Base-by-base conservation (phyloP, 1,284 basidiomycete genomes). In the Microbotryum intermedium region DNA sequence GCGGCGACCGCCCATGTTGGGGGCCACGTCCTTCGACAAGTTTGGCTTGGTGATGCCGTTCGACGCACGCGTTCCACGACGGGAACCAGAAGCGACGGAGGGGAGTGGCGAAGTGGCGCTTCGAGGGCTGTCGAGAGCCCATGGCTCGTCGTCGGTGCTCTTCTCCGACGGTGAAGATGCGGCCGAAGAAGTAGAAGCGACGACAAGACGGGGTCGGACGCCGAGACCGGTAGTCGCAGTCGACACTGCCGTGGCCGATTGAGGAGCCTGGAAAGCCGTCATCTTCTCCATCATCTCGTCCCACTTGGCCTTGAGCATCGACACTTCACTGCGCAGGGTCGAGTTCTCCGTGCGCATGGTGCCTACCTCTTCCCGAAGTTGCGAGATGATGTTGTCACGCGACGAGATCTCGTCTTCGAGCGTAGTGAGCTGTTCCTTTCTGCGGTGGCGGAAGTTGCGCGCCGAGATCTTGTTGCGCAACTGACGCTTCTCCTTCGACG, bases 391-490 rank as follows among this genome's bases (percentile, higher is more conserved):
- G 28, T 83, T 80, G 77, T 98, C 94, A 46, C 94, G 85, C 71
- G 94, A 89, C 39, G 88, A 86, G 70, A 97, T 89, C 75, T 97
- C 90, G 53, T 85, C 87, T 76, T 97, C 94, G 57, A 66, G 65
- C 10, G 47, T 65, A 44, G 68, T 58, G 66, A 56, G 76, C 79
- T 63, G 53, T 86, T 88, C 87, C 79, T 97, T 97, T 76, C 92
- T 81, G 50, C 93, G 80, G 42, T 92, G 89, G 30, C 94, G 81
- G 79, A 97, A 97, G 73, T 95, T 95, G 61, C 93, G 80, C 1
- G 94, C 94, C 68, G 86, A 88, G 65, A 97, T 93, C 83, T 97
- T 97, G 79, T 97, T 97, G 60, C 94, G 78, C 45, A 97, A 79
- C 76, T 97, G 94, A 20, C 94, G 79, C 77, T 97, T 97, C 77